phyloP scores from a whole-genome alignment of 306 rosid genomes.

The Alnus rubra region DNA sequence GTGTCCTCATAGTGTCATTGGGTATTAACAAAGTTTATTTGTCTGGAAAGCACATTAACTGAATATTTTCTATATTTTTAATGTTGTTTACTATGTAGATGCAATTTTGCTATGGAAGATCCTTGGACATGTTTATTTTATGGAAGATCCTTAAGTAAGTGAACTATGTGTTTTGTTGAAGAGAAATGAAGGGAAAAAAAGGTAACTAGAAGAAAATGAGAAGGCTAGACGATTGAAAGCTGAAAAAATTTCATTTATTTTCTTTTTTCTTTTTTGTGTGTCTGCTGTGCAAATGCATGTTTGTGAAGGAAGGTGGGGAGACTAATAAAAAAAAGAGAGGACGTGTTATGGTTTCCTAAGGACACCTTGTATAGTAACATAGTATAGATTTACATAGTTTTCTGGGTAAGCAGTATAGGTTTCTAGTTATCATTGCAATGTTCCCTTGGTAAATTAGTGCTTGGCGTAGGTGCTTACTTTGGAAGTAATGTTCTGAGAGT shows the following conservation, averaged over 20 bases:
- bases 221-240: not conserved
- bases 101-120: not conserved
- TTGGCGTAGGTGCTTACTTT: slow-evolving; percentile 3
- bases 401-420: not conserved
- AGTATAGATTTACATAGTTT: not conserved
- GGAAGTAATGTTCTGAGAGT: slow-evolving; percentile 10
- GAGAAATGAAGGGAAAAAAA: not conserved
- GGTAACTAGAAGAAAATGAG: not conserved
- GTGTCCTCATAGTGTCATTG: not conserved
- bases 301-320: not conserved
- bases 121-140: not conserved
- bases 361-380: not conserved
- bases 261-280: not conserved
- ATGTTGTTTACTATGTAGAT: not conserved
- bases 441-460: slow-evolving; percentile 7
- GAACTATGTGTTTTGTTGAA: not conserved
- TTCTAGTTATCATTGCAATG: not conserved
- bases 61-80: not conserved
- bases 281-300: not conserved
- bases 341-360: not conserved
- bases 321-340: not conserved
- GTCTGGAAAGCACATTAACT: not conserved
- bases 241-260: not conserved
- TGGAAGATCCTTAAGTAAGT: not conserved
- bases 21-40: not conserved